Percentiles rank a stretch among this genome's conserved stretches.
Evolutionary conservation across 805 yeast species (phyloP).

Genomic region (Ogataea angusta): DNA sequence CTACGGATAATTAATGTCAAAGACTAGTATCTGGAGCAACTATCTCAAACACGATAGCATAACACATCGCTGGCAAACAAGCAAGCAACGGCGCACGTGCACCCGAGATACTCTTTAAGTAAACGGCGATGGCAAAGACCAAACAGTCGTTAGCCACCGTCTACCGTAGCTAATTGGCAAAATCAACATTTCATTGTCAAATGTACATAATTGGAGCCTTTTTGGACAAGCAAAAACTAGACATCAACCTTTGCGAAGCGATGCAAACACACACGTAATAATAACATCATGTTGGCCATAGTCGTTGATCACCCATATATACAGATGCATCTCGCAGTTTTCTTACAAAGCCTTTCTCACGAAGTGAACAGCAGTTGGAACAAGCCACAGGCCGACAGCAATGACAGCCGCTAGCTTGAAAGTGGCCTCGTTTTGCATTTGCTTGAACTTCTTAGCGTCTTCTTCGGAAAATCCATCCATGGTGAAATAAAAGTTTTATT

Average conservation of each 20-base stretch:
- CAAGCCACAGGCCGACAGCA: constrained; percentile 61
- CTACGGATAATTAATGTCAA: neutral
- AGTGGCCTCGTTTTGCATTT: constrained; percentile 58
- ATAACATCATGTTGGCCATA: neutral
- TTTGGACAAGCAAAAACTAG: neutral
- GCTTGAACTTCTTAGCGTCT: constrained; percentile 53
- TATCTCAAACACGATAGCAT: too few species aligned
- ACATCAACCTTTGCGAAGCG: neutral
- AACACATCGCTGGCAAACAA: too few species aligned
- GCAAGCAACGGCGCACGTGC: too few species aligned
- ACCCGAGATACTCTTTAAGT: too few species aligned
- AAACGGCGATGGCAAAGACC: neutral
- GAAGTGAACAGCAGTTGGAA: constrained; percentile 55
- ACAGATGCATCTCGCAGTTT: constrained; percentile 1
- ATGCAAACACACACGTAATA: neutral
- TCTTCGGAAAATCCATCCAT: constrained; percentile 33
- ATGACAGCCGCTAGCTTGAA: constrained; percentile 56
- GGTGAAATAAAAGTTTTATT: constrained; percentile 7
- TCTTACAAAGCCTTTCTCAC: constrained; percentile 39
- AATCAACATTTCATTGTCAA: neutral
- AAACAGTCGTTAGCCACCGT: too few species aligned
- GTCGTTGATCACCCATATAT: constrained; percentile 4
- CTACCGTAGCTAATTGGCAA: neutral
- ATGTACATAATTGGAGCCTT: neutral
- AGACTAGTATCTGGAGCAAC: neutral